Base-by-base conservation (phyloP, 2,329 filamentous ascomycete species). In the Diaporthe sp. region DNA sequence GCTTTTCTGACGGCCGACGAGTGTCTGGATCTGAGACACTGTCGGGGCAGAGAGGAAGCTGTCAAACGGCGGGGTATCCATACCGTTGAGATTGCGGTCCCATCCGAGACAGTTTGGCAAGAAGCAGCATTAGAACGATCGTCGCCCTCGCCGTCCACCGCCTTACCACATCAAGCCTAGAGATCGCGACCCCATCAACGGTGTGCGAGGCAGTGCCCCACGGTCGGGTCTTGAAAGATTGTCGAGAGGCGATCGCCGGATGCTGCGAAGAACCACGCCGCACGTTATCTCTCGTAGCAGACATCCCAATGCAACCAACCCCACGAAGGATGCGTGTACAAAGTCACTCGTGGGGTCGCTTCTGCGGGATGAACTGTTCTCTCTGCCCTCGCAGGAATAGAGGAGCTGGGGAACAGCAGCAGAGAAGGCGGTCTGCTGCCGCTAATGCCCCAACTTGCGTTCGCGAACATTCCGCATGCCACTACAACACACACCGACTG, bases 81-180 rank as follows among this genome's bases (percentile, higher is more conserved):
- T 58, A 55, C 70, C 70, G 70, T 69, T 61, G 61, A 68, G 57
- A 71, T 50, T 69, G 40, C 73, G 73, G 73, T 73, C 52, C 70
- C 73, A 72, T 66, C 52, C 38, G 61, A 72, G 73, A 74, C 68
- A 72, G 35, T 40, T 19, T 54, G 50, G 50, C 42, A 30, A 54
- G 50, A 72, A 72, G 69, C 69, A 72, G 45, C 64, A 67, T 28
- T 25, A 19, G 45, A 42, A n/a, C 67, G 35, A 57, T 42, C 67
- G 33, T 17, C 69, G 68, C 69, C 50, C 33, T 72, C 45, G 57
- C 47, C 54, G 47, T 64, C 70, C 50, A 60, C 58, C 38, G 70
- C 47, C 57, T 64, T 55, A 50, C 70, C 57, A 64, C 25, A 66
- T 73, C 38, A 19, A 50, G 71, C 13, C 28, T 68, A 73, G 71